Evolutionary conservation across 306 rosid genomes (phyloP).

Genomic region (Morella rubra): DNA sequence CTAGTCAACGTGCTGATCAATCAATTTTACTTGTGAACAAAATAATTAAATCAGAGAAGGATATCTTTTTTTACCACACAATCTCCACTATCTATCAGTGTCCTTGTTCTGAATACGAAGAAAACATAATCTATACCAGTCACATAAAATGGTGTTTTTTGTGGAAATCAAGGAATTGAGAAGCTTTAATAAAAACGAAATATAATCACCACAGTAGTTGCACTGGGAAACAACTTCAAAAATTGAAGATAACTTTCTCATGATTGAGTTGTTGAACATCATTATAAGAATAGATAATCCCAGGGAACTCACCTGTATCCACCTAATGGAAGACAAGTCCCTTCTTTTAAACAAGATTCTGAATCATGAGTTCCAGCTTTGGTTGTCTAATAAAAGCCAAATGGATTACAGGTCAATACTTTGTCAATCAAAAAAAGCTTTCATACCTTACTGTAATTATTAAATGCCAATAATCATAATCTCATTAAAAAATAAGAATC

Average conservation of each 20-base stretch:
- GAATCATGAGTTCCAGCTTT: conserved; percentile 83
- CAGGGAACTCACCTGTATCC: conserved; percentile 85
- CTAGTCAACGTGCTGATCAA: too few relatives aligned
- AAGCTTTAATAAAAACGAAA: not conserved
- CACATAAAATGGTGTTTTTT: not conserved
- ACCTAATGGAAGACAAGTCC: conserved; percentile 87
- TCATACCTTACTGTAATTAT: not conserved
- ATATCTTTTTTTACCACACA: not conserved
- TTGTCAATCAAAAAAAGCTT: conserved; percentile 13
- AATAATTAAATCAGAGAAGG: too few relatives aligned
- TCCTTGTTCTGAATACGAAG: not conserved
- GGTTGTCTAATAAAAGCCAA: conserved; percentile 55
- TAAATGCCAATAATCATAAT: conserved; percentile 20
- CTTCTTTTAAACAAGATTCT: conserved; percentile 72
- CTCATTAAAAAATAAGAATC: conserved; percentile 29
- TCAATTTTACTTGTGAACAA: too few relatives aligned
- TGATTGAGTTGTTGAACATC: conserved; percentile 5
- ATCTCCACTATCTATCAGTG: conserved; percentile 3
- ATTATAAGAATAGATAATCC: conserved; percentile 12
- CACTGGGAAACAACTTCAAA: conserved; percentile 2
- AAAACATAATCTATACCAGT: not conserved
- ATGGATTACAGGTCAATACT: conserved; percentile 24
- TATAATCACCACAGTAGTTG: not conserved
- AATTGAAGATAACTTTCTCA: conserved; percentile 5
- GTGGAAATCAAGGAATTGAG: not conserved